phyloP scores from a whole-genome alignment of 495 filamentous ascomycete genomes.

The Symbiotaphrina buchneri region DNA sequence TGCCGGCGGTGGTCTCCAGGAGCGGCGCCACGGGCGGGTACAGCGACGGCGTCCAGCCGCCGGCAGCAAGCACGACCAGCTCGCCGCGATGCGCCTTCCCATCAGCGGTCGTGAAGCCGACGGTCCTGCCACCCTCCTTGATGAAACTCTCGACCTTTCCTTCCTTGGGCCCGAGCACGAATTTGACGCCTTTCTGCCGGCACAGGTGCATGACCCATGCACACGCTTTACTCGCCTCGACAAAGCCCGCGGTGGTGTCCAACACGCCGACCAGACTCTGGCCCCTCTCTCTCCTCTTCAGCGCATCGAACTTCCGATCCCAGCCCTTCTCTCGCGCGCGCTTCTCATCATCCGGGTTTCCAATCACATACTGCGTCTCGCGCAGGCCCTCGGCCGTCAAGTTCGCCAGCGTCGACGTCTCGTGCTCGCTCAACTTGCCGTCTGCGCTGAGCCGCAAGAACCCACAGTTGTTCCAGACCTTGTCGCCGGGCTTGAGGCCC shows the following conservation, averaged over 20 bases:
- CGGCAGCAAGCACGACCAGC: conserved; percentile 12
- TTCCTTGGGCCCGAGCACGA: conserved; percentile 11
- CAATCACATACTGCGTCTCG: conserved; percentile 14
- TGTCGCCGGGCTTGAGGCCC: conserved; percentile 11
- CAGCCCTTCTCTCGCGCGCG: conserved; percentile 11
- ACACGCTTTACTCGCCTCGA: conserved; percentile 20
- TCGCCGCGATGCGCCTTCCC: conserved; percentile 10
- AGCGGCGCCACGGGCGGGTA: conserved; percentile 13
- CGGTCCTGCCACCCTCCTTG: conserved; percentile 2
- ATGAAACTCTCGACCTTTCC: conserved; percentile 10
- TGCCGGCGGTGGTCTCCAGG: conserved; percentile 21
- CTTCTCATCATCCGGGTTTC: conserved; percentile 9
- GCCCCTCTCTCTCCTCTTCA: conserved; percentile 5
- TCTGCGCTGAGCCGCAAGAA: conserved; percentile 9
- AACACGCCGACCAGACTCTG: conserved; percentile 10
- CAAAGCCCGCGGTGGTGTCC: conserved; percentile 17
- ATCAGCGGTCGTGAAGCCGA: conserved; percentile 14
- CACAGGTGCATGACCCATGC: conserved; percentile 17
- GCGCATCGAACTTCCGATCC: conserved; percentile 13
- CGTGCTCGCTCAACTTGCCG: conserved; percentile 11
- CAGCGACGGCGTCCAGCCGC: conserved; percentile 14
- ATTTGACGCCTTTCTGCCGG: conserved; percentile 12
- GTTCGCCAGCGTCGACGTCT: conserved; percentile 12
- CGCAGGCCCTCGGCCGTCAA: conserved; percentile 13
- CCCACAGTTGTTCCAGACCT: conserved; percentile 16